These are phyloP conservation scores for Sugiyamaella valdiviana DNA, from an alignment of 805 yeast genomes.

Conservation along the genomic window DNA sequence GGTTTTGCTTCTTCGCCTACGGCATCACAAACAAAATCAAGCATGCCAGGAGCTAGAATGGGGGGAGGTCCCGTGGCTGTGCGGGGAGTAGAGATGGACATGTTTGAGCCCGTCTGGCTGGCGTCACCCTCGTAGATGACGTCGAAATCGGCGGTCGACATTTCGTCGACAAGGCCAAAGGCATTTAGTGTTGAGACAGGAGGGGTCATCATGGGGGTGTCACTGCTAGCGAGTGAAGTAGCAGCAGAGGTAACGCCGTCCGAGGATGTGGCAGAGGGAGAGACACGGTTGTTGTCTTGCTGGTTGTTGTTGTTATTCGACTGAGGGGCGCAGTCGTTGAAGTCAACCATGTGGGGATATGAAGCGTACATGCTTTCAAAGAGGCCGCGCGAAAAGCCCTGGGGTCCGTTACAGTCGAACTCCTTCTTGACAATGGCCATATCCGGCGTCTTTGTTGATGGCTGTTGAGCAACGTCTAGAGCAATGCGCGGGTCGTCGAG, in stretches of 20 bases:
- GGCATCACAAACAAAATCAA: background rate
- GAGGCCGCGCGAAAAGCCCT: background rate
- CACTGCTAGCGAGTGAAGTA: background rate
- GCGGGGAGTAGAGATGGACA: background rate
- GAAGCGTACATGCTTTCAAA: background rate
- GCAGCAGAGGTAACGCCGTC: background rate
- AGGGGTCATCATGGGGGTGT: slow-evolving; percentile 10
- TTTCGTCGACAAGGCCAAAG: slow-evolving; percentile 2
- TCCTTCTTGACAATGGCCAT: background rate
- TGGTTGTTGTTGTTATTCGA: background rate
- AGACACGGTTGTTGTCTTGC: background rate
- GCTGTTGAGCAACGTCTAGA: too few species aligned
- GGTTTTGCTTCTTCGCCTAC: slow-evolving; percentile 4
- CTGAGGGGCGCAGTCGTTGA: background rate
- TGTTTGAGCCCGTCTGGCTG: background rate
- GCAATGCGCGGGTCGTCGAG: too few species aligned
- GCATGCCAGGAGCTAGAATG: background rate
- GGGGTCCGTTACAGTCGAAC: background rate
- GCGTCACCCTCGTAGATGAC: background rate
- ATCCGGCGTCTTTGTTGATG: background rate
- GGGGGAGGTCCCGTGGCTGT: background rate
- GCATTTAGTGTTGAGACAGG: background rate
- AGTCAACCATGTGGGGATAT: background rate
- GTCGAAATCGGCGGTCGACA: background rate
- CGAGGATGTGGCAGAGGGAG: background rate